Conservation (phyloP, 148 eudicot species). For the Rhododendron simsii region DNA sequence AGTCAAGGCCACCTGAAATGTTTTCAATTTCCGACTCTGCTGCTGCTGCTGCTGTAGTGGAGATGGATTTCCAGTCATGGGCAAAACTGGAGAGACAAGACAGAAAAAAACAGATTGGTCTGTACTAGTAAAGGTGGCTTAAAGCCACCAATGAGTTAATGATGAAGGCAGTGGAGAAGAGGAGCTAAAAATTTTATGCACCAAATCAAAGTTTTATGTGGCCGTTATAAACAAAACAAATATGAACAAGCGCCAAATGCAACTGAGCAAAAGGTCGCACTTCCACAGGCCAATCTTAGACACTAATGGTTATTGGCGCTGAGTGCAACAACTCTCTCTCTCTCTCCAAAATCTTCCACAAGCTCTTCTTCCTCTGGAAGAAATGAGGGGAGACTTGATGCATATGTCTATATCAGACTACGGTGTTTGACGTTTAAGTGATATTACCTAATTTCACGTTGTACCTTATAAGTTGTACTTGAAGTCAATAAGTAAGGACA, state of each 20-base stretch:
- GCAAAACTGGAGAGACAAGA: conserved; percentile 11
- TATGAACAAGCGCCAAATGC: not conserved
- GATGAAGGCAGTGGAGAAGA: not conserved
- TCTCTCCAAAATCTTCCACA: too few species aligned
- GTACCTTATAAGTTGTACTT: not conserved
- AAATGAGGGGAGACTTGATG: not conserved
- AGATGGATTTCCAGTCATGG: conserved; percentile 37
- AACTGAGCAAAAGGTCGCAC: too few species aligned
- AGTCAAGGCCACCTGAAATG: conserved; percentile 55
- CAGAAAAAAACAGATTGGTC: not conserved
- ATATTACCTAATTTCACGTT: not conserved
- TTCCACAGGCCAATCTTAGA: too few species aligned
- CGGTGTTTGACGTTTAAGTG: too few species aligned
- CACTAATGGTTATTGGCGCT: too few species aligned
- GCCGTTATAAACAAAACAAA: not conserved
- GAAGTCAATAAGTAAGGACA: not conserved
- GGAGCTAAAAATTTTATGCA: not conserved
- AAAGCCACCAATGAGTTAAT: not conserved
- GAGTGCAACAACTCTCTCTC: too few species aligned
- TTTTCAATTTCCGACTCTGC: conserved; percentile 9
- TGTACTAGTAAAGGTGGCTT: too few species aligned
- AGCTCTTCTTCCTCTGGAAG: not conserved
- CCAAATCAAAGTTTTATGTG: not conserved
- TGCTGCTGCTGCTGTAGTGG: conserved; percentile 20
- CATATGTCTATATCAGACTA: too few species aligned